phyloP scores from a whole-genome alignment of 176 grass and related monocot genomes.

The Aegilops speltoides region DNA sequence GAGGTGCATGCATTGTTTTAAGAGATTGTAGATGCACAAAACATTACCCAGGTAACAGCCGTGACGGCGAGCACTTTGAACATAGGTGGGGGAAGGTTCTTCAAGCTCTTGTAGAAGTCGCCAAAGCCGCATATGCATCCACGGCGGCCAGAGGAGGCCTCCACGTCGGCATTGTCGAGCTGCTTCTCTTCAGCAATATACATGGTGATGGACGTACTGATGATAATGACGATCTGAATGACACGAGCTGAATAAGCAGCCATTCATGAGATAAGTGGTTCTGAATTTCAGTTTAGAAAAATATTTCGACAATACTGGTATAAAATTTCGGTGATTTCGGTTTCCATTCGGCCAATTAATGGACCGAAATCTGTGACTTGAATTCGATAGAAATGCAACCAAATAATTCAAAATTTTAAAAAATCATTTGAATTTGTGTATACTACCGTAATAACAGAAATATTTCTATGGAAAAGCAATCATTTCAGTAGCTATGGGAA shows the following conservation, averaged over 20 bases:
- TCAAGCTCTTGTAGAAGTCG: constrained; percentile 46
- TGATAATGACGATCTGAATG: constrained; percentile 26
- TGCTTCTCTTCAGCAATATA: constrained; percentile 33
- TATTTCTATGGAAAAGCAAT: background rate
- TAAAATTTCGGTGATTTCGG: background rate
- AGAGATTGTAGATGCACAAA: background rate
- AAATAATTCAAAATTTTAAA: no score
- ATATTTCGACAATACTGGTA: background rate
- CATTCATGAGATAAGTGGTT: background rate
- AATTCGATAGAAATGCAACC: background rate
- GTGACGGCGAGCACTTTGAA: constrained; percentile 65
- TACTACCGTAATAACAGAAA: background rate
- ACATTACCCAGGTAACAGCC: constrained; percentile 66
- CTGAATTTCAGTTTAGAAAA: background rate
- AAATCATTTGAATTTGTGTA: background rate
- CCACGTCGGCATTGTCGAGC: background rate
- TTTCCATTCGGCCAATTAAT: background rate
- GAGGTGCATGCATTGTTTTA: no score
- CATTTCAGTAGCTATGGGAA: background rate
- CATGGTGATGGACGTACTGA: constrained; percentile 36
- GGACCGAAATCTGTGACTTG: background rate
- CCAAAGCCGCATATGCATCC: constrained; percentile 11
- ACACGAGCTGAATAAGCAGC: background rate
- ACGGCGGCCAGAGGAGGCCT: background rate
- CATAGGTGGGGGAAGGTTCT: constrained; percentile 73